These are phyloP conservation scores for Prototheca stagnorum DNA, from an alignment of 163 green algal species.

Conservation along the genomic window DNA sequence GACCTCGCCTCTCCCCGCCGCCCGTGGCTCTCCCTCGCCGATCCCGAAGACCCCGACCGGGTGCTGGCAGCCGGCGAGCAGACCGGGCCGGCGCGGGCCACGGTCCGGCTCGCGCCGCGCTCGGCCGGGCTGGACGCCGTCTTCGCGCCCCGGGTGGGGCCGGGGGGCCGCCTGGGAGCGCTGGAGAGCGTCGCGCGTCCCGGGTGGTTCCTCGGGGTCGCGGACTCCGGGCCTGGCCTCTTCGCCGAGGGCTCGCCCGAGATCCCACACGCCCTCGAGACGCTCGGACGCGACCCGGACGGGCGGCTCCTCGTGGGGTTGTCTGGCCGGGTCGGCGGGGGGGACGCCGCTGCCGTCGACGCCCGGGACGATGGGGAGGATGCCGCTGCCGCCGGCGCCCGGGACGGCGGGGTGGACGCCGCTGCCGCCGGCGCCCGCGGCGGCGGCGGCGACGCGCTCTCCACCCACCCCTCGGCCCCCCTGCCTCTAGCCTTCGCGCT, in stretches of 20 bases:
- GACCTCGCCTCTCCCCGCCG: not conserved
- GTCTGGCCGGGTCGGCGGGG: too few relatives aligned
- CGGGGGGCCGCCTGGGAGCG: too few relatives aligned
- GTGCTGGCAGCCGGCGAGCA: not conserved
- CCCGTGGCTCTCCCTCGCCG: slow-evolving; percentile 12
- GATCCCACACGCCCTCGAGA: too few relatives aligned
- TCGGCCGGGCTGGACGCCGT: not conserved
- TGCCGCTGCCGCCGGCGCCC: too few relatives aligned
- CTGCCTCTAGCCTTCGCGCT: not conserved
- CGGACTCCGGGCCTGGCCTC: not conserved
- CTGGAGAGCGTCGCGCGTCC: not conserved
- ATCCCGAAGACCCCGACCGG: not conserved
- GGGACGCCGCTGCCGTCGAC: too few relatives aligned
- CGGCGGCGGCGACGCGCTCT: not conserved
- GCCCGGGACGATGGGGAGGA: too few relatives aligned
- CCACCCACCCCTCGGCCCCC: not conserved
- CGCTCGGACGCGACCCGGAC: too few relatives aligned
- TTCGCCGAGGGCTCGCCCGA: too few relatives aligned
- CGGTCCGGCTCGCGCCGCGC: not conserved
- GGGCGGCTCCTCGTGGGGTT: too few relatives aligned
- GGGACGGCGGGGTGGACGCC: not conserved
- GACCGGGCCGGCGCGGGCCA: not conserved
- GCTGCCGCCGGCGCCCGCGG: not conserved
- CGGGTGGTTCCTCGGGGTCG: not conserved
- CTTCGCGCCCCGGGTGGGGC: too few relatives aligned